Conservation (phyloP, 495 filamentous ascomycete genomes). For the Daldinia caldariorum region DNA sequence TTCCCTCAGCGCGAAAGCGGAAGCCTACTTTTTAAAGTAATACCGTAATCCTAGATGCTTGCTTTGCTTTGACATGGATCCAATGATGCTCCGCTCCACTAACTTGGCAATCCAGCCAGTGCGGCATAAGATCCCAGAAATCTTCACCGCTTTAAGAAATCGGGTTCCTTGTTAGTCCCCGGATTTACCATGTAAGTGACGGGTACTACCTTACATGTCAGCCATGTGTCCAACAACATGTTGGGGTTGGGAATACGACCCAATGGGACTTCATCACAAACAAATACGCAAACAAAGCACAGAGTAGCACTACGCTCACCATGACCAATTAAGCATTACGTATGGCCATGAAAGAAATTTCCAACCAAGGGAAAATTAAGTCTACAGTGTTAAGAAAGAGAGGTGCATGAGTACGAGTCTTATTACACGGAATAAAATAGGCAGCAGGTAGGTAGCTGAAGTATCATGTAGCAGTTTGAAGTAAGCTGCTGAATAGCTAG, state of each 20-base stretch:
- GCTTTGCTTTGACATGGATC: conserved; percentile 31
- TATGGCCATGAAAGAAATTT: not conserved
- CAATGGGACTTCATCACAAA: no score
- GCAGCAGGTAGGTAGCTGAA: no score
- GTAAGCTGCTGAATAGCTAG: no score
- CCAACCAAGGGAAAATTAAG: not conserved
- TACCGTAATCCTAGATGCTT: conserved; percentile 20
- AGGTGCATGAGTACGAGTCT: no score
- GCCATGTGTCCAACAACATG: not conserved
- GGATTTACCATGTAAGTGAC: not conserved
- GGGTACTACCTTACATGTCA: no score
- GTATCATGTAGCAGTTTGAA: no score
- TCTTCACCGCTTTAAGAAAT: conserved; percentile 26
- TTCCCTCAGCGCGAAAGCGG: conserved; percentile 13
- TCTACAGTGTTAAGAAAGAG: not conserved
- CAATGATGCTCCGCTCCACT: conserved; percentile 29
- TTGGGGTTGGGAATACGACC: not conserved
- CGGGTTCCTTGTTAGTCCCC: not conserved
- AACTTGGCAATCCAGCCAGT: conserved; percentile 37
- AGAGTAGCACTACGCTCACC: not conserved
- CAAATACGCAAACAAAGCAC: not conserved
- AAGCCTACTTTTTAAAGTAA: conserved; percentile 20
- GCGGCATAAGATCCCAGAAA: conserved; percentile 27
- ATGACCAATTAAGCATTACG: not conserved
- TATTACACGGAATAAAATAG: no score